Evolutionary conservation across 2,329 filamentous ascomycete species (phyloP).

Genomic region (Aureobasidium vineae): DNA sequence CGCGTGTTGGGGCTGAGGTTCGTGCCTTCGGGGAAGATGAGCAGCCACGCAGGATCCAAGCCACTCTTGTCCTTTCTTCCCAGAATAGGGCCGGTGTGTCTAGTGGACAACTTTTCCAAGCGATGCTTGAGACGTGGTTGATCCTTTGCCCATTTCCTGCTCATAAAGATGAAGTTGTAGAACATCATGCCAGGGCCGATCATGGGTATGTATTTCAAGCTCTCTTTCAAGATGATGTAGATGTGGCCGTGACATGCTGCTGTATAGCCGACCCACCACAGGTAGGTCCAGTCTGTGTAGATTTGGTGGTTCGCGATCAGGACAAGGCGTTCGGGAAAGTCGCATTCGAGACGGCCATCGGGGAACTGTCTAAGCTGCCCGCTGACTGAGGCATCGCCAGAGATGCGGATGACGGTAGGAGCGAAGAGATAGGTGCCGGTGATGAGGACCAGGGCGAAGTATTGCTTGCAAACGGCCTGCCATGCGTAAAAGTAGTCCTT

Average conservation of each 20-base stretch:
- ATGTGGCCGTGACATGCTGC: conserved; percentile 80
- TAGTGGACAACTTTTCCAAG: conserved; percentile 65
- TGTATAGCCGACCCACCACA: conserved; percentile 93
- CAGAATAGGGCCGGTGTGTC: conserved; percentile 42
- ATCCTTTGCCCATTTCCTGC: conserved; percentile 83
- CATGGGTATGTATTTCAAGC: conserved; percentile 76
- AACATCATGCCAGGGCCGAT: conserved; percentile 81
- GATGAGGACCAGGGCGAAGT: conserved; percentile 72
- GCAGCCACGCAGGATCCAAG: conserved; percentile 74
- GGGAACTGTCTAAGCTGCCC: conserved; percentile 68
- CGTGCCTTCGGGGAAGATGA: conserved; percentile 85
- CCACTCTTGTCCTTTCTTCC: conserved; percentile 35
- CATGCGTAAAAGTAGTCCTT: conserved; percentile 76
- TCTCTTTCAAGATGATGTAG: conserved; percentile 89
- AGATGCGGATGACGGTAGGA: conserved; percentile 78
- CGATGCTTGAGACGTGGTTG: conserved; percentile 71
- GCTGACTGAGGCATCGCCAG: conserved; percentile 75
- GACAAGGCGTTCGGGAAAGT: conserved; percentile 77
- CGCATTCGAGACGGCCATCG: conserved; percentile 72
- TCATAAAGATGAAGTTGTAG: conserved; percentile 88
- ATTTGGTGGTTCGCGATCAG: conserved; percentile 88
- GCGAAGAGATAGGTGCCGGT: conserved; percentile 84
- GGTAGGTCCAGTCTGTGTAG: conserved; percentile 88
- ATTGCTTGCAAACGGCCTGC: conserved; percentile 83
- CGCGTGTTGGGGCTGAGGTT: conserved; percentile 75